Percentiles rank a stretch among this genome's conserved stretches.
Conservation (phyloP, 495 filamentous ascomycete genomes). For the Aspergillus haitiensis region DNA sequence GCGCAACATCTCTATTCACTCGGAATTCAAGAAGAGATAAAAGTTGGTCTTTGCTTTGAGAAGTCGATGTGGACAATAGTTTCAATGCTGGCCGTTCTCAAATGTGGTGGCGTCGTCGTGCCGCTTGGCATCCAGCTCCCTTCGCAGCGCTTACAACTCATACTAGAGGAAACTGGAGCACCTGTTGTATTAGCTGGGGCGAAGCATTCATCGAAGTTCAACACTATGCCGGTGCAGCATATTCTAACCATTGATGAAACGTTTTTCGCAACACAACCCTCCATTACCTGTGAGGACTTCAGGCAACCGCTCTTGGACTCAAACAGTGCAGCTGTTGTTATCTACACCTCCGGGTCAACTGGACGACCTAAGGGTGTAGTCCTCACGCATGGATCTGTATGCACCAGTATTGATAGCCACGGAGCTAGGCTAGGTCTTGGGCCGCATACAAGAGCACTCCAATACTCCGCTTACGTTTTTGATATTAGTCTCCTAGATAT, state of each 20-base stretch:
- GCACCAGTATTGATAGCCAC: constrained; percentile 23
- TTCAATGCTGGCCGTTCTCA: constrained; percentile 44
- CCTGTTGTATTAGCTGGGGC: constrained; percentile 11
- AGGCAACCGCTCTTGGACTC: background rate
- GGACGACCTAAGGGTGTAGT: constrained; percentile 37
- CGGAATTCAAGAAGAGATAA: constrained; percentile 7
- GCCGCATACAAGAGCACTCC: constrained; percentile 4
- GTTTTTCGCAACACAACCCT: background rate
- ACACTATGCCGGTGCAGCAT: background rate
- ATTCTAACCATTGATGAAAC: constrained; percentile 1
- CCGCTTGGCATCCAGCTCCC: constrained; percentile 49
- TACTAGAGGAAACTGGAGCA: constrained; percentile 36
- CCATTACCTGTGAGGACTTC: background rate
- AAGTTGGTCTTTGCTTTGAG: constrained; percentile 45
- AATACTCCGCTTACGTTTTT: constrained; percentile 24
- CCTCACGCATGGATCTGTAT: constrained; percentile 24
- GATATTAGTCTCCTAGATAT: constrained; percentile 21
- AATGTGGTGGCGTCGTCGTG: constrained; percentile 50
- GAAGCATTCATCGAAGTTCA: constrained; percentile 3
- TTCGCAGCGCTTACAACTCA: constrained; percentile 43
- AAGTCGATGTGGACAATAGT: constrained; percentile 45
- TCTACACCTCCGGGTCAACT: constrained; percentile 38
- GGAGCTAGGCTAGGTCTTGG: constrained; percentile 14
- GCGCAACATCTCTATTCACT: constrained; percentile 8
- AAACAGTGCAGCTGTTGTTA: constrained; percentile 27